Evolutionary conservation across 345 rosid genomes (phyloP), one percentile per base, ranked within the genome.

Genomic region (Rhodamnia rubescens): DNA sequence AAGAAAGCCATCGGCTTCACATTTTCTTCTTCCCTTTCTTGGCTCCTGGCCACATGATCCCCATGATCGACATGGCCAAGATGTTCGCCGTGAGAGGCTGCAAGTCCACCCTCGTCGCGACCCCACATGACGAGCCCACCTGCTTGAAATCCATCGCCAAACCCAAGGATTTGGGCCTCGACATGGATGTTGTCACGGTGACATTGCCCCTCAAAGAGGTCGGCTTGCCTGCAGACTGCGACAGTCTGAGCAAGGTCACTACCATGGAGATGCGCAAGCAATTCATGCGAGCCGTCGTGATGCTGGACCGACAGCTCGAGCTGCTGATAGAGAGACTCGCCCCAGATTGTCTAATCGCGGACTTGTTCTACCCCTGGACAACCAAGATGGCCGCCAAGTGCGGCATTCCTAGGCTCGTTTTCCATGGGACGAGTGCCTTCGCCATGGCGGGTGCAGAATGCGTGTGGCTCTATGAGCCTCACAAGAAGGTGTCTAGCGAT

Each of bases 11-110:
- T 56, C 85, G 85, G 87, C 87, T 89, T 59, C 90, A 87, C 54
- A 44, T 90, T 16, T 84, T 90, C 87, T 91, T 91, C 90, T 88
- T 91, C 82, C 92, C 93, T 5, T 83, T 83, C 90, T 55, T 89
- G 90, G 85, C 90, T 53, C 81, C 59, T 2, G 90, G 92, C 82
- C 92, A 90, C 86, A 36, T 85, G 89, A 90, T 91, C 51, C 91
- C 92, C 22, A 86, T 83, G 42, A 32, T 84, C 11, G 94, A 92
- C 88, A 85, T 90, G 88, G 92, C 92, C 85, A 83, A 69, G 85
- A 88, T 92, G 36, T 88, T 92, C 26, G 89, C 90, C 29, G 5
- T 52, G 14, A 75, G 83, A 84, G 93, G 93, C 27, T 89, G 84
- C 9, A 85, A 86, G 83, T 27, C 89, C 52, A 88, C 93, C 64